Evolutionary conservation across 2,329 filamentous ascomycete species (phyloP).

Genomic region (Trichophyton rubrum): DNA sequence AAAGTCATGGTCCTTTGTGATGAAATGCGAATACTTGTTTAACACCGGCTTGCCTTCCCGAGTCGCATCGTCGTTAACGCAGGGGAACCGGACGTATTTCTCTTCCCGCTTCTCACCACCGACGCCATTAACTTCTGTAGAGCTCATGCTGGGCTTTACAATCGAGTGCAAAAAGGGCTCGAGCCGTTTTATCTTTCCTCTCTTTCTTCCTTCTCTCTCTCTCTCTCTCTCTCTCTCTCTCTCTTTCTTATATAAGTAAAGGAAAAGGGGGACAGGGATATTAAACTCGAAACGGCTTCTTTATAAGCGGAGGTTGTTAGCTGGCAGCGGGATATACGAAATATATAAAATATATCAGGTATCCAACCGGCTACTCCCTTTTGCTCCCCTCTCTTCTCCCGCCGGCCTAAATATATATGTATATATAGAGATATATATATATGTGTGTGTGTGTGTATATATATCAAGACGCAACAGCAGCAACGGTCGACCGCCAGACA

Average conservation of each 20-base stretch:
- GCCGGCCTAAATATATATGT: background rate
- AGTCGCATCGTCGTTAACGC: slow-evolving; percentile 40
- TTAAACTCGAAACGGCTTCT: background rate
- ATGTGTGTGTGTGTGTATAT: too few relatives aligned
- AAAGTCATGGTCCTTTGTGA: slow-evolving; percentile 79
- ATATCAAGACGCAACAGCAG: too few relatives aligned
- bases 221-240: background rate
- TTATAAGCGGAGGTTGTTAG: background rate
- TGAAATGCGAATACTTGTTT: slow-evolving; percentile 72
- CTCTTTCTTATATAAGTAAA: background rate
- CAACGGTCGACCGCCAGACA: background rate
- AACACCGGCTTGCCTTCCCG: slow-evolving; percentile 51
- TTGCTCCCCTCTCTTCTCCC: background rate
- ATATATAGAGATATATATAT: too few relatives aligned
- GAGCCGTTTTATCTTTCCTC: background rate
- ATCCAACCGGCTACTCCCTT: background rate
- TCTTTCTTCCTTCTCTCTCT: background rate
- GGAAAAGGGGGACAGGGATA: background rate
- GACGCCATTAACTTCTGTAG: background rate
- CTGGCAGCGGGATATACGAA: background rate
- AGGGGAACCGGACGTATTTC: slow-evolving; percentile 46
- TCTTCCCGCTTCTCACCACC: slow-evolving; percentile 26
- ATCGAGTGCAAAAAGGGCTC: background rate
- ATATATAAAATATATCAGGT: background rate
- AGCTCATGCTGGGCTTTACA: slow-evolving; percentile 3